Percentiles rank a stretch among this genome's conserved stretches.
Evolutionary conservation across 2,329 filamentous ascomycete genomes (phyloP).

Genomic region (Aspergillus costaricaensis): DNA sequence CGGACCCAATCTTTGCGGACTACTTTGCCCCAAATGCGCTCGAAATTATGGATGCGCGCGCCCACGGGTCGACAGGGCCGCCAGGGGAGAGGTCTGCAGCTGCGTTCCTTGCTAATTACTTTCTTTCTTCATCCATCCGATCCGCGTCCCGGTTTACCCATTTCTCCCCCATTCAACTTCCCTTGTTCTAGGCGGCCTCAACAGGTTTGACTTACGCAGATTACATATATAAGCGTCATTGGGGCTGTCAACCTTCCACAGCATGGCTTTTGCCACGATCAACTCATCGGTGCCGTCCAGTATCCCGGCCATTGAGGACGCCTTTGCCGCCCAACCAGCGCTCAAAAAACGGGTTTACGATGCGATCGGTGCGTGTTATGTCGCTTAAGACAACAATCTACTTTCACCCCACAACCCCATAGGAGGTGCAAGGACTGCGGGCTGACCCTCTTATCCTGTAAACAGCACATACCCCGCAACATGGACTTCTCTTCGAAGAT

Average conservation of each 20-base stretch:
- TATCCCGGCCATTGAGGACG: conserved; percentile 41
- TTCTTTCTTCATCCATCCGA: conserved; percentile 2
- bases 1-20: not conserved
- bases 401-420: conserved; percentile 10
- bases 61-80: conserved; percentile 3
- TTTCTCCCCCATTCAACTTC: not conserved
- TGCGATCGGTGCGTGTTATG: conserved; percentile 42
- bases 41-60: not conserved
- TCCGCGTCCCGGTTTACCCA: not conserved
- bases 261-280: conserved; percentile 44
- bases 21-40: not conserved
- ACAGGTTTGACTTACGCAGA: not conserved
- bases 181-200: not conserved
- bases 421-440: not conserved
- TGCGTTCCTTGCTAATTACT: not conserved
- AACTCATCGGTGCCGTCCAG: conserved; percentile 28
- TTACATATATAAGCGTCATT: not conserved
- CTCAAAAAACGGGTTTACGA: conserved; percentile 46
- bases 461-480: conserved; percentile 41
- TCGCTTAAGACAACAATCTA: not conserved
- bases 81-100: conserved; percentile 5
- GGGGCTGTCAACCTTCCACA: conserved; percentile 6
- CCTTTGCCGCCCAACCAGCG: conserved; percentile 42
- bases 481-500: conserved; percentile 50
- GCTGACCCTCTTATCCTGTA: conserved; percentile 9